phyloP scores from a whole-genome alignment of 1,139 yeast species.

The Saccharomyces hybrid region DNA sequence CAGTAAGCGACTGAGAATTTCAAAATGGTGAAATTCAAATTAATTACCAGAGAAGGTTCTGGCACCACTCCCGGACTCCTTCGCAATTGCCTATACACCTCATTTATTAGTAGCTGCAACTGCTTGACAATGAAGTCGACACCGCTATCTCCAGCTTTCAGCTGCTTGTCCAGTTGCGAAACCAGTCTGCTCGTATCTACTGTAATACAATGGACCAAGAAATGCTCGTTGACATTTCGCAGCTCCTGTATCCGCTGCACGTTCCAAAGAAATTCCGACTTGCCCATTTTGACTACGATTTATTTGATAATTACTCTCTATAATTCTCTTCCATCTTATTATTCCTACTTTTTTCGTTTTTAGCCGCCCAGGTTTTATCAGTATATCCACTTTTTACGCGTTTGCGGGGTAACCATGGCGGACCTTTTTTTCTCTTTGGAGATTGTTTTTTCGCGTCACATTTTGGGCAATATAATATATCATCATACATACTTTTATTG shows the following conservation, averaged over 20 bases:
- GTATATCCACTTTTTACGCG: neutral
- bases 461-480: too few species aligned
- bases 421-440: neutral
- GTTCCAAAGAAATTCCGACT: neutral
- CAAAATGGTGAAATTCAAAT: slow-evolving; percentile 9
- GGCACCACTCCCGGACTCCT: neutral
- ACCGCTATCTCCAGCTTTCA: neutral
- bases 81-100: neutral
- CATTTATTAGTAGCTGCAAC: neutral
- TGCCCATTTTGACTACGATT: too few species aligned
- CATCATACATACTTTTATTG: neutral
- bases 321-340: neutral
- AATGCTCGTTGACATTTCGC: neutral
- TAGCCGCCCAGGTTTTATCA: neutral
- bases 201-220: neutral
- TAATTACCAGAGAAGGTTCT: neutral
- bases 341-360: neutral
- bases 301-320: too few species aligned
- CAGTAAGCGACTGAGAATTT: slow-evolving; percentile 11
- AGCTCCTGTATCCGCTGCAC: neutral
- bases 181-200: neutral
- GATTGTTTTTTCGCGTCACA: neutral
- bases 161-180: neutral
- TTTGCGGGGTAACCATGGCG: neutral
- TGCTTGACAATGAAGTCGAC: neutral